phyloP scores from a whole-genome alignment of 345 rosid species.

The Euphorbia pulcherrima region DNA sequence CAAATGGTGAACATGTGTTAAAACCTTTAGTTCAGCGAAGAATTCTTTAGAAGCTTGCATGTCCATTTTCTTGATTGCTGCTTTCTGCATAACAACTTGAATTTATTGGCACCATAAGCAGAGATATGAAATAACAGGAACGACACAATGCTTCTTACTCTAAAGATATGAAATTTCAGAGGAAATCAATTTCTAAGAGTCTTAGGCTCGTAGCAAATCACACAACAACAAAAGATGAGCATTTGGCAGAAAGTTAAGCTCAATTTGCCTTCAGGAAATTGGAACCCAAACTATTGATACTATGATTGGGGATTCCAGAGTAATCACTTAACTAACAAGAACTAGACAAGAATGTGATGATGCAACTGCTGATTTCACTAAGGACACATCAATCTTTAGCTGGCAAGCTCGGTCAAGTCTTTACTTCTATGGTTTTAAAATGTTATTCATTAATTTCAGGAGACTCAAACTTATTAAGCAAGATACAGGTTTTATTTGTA shows the following conservation, averaged over 20 bases:
- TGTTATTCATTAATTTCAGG: neutral
- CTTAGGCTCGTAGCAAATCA: neutral
- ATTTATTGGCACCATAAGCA: neutral
- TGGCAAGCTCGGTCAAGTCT: too few species aligned
- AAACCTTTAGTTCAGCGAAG: slow-evolving; percentile 87
- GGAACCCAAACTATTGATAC: neutral
- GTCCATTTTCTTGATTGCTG: slow-evolving; percentile 98
- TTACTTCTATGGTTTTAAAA: neutral
- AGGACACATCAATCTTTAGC: too few species aligned
- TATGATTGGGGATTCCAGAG: neutral
- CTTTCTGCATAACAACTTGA: slow-evolving; percentile 50
- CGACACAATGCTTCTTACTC: neutral
- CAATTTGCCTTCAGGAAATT: neutral
- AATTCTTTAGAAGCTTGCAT: slow-evolving; percentile 94
- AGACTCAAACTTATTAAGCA: neutral
- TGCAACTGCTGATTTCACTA: too few species aligned
- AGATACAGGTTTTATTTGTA: neutral
- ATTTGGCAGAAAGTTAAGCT: neutral
- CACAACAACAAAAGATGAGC: neutral
- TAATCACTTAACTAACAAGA: neutral
- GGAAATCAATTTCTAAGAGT: neutral
- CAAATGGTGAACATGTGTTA: slow-evolving; percentile 88
- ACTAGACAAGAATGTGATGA: neutral
- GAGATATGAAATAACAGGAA: neutral
- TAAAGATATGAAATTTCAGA: neutral